Evolutionary conservation across 495 filamentous ascomycete genomes (phyloP), one percentile per base, ranked within the genome.

Genomic region (Penicillium macrosclerotiorum): DNA sequence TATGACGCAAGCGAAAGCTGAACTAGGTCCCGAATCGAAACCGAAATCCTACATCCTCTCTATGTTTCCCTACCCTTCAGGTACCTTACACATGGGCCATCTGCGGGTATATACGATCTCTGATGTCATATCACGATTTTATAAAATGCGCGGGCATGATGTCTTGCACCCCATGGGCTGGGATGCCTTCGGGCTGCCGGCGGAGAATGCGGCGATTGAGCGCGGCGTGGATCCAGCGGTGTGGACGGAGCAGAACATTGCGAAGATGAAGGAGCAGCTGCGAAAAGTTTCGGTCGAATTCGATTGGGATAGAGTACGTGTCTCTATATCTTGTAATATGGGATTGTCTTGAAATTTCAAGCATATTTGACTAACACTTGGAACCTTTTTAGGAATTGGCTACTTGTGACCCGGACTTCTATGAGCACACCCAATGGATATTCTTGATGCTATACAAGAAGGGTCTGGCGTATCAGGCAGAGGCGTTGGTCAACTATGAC

Each of bases 61-160:
- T 43, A 95, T 95, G 90, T 95, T 95, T 57, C 90, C 90, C 2
- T 95, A 95, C 63, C 90, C 90, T 2, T 95, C 90, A 0, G 90
- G 90, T 7, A 82, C 83, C 20, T 77, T 95, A n/a, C 90, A 95
- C 63, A 82, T 95, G 57, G 90, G 90, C 12, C 90, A 95, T 63
- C 73, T 95, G 11, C 80, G 90, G 2, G 88, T 93, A 35, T 95
- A 95, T 71, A 91, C 90, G 13, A 91, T 95, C 47, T 87, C 89
- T 27, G 90, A 95, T 68, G 85, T 90, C 3, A 65, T 95, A 23
- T 81, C 89, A 12, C 76, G 90, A 11, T 94, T 85, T 54, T 81
- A 84, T 52, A 79, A 76, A 7, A 85, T 95, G 74, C 80, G 82
- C 41, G 90, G 90, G 3, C 72, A 82, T 59, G 68, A 86, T 40